Evolutionary conservation across 2,329 filamentous ascomycete genomes (phyloP).

Genomic region (Gaeumannomyces tritici): DNA sequence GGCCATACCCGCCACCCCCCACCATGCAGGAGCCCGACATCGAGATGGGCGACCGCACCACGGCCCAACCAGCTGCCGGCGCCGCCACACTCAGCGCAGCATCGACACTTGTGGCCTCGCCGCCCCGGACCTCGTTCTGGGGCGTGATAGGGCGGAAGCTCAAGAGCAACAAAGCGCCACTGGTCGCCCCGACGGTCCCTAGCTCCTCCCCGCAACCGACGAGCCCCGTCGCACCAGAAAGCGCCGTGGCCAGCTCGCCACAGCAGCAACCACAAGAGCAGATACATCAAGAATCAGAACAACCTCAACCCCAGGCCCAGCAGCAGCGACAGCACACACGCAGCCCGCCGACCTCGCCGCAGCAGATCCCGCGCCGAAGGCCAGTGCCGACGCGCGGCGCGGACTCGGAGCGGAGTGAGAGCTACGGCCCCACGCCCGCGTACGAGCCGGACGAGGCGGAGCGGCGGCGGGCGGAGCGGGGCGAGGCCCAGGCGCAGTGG

Average conservation of each 20-base stretch:
- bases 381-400: slow-evolving; percentile 2
- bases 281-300: neutral
- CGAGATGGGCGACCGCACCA: neutral
- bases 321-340: neutral
- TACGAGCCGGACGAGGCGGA: slow-evolving; percentile 13
- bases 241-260: neutral
- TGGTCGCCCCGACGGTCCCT: too few species aligned
- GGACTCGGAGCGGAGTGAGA: neutral
- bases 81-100: neutral
- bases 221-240: neutral
- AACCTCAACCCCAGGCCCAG: neutral
- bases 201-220: neutral
- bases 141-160: neutral
- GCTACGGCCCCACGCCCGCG: slow-evolving; percentile 5
- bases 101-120: neutral
- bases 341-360: neutral
- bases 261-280: neutral
- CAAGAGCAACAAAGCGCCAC: neutral
- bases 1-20: slow-evolving; percentile 8
- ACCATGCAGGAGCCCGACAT: slow-evolving; percentile 4
- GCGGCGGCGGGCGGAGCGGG: slow-evolving; percentile 11
- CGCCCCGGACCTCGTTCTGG: neutral
- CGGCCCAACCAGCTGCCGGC: neutral
- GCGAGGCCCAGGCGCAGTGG: slow-evolving; percentile 15
- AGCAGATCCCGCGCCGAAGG: slow-evolving; percentile 3